Base-by-base conservation (phyloP, 2,329 filamentous ascomycete genomes). In the Diaporthe nobilis region DNA sequence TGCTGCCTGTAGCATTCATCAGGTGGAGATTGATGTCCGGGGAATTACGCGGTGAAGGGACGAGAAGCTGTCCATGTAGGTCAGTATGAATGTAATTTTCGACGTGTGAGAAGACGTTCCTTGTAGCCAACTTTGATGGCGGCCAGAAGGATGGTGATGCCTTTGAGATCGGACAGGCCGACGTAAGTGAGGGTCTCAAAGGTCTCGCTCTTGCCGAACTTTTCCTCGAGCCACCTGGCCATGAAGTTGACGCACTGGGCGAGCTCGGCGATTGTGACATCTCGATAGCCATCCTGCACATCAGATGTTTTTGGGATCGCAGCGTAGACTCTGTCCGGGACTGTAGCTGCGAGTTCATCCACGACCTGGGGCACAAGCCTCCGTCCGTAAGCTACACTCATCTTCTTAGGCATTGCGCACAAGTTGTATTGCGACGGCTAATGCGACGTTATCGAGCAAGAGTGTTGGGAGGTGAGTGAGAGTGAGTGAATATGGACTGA, bases 111-210 rank as follows among this genome's bases (percentile, higher is more conserved):
- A 22, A 25, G 20, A 28, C 20, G 7, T 15, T 80, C 82, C 60
- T 83, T 84, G 49, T 85, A 84, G 5, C 84, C 84, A 53, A 81
- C 82, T 76, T 85, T 85, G 34, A 85, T 82, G 13, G 79, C 82
- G 2, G 83, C 84, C 25, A 82, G 75, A 15, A 85, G 78, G 2
- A 81, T 76, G 25, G 83, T 79, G n/a, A 80, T 80, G 17, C 82
- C 79, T 9, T 83, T 81, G 15, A 85, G 76, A 74, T 86, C 84
- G 13, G 78, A 60, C 15, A 80, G 42, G 58, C 79, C 79, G 25
- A 82, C 74, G 53, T 81, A 82, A 17, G 75, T 77, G 31, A 83
- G 77, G 25, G 82, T 81, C 57, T 81, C 81, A 47, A 81, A 83
- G 31, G 67, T 72, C 17, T 67, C 28, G 31, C 78, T 79, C 25